Percentiles rank a stretch among this genome's conserved stretches.
Evolutionary conservation across 345 rosid species (phyloP).

Genomic region (Murraya koenigii): DNA sequence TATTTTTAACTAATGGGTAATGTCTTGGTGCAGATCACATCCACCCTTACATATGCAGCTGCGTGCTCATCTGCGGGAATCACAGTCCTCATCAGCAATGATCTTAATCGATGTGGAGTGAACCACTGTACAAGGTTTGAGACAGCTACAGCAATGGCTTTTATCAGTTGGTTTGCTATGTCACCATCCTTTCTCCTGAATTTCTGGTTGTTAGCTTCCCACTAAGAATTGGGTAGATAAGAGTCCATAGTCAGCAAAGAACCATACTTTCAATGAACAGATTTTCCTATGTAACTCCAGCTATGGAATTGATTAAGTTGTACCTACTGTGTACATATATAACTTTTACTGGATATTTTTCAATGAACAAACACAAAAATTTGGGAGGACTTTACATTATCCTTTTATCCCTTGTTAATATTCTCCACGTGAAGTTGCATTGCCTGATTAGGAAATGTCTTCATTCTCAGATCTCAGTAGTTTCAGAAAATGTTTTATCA

Average conservation of each 20-base stretch:
- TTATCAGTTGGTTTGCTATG: conserved; percentile 65
- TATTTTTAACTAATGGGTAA: not conserved
- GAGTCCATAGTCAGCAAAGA: not conserved
- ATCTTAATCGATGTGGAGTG: conserved; percentile 41
- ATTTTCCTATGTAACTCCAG: not conserved
- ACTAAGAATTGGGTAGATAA: conserved; percentile 11
- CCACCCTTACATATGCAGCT: conserved; percentile 70
- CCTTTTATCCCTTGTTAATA: not conserved
- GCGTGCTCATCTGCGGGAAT: conserved; percentile 81
- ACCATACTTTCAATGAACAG: not conserved
- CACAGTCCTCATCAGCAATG: conserved; percentile 58
- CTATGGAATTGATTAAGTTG: conserved; percentile 16
- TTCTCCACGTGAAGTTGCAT: not conserved
- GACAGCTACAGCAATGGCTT: conserved; percentile 76
- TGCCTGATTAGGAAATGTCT: not conserved
- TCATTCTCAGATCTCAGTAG: not conserved
- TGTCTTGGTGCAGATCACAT: conserved; percentile 51
- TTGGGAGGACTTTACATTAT: not conserved
- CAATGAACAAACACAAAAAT: not conserved
- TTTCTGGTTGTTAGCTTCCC: conserved; percentile 77
- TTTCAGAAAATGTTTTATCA: not conserved
- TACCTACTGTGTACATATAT: conserved; percentile 23
- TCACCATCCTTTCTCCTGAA: conserved; percentile 65
- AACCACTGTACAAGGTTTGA: conserved; percentile 66
- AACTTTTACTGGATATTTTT: conserved; percentile 17